These are phyloP conservation scores for Metschnikowia cerradonensis DNA, from an alignment of 805 yeast genomes.

Conservation along the genomic window DNA sequence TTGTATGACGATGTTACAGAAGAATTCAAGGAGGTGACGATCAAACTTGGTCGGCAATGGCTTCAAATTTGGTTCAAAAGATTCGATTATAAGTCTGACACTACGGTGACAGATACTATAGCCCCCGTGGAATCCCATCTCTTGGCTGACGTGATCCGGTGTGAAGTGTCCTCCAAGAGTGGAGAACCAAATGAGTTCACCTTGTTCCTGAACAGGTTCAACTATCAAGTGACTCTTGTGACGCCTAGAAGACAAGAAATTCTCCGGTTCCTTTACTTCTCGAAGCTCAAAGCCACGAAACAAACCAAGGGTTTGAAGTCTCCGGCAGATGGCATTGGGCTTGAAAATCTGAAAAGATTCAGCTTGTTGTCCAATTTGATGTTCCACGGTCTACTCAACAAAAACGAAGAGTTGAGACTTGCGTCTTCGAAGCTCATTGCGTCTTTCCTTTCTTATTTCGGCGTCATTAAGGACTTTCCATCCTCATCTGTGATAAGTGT, in stretches of 20 bases:
- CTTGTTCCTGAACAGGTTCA: constrained; percentile 24
- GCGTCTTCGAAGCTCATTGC: constrained; percentile 63
- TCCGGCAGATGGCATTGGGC: constrained; percentile 42
- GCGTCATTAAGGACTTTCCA: constrained; percentile 49
- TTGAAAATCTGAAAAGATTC: constrained; percentile 41
- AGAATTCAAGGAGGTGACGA: constrained; percentile 52
- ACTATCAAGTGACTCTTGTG: constrained; percentile 26
- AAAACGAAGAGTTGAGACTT: constrained; percentile 53
- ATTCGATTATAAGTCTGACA: constrained; percentile 15
- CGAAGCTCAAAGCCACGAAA: constrained; percentile 51
- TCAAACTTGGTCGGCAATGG: constrained; percentile 68
- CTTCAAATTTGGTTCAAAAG: constrained; percentile 45
- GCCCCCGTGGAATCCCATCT: constrained; percentile 33
- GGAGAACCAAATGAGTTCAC: constrained; percentile 31
- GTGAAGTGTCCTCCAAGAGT: constrained; percentile 30
- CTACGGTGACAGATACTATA: constrained; percentile 25
- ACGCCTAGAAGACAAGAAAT: constrained; percentile 50
- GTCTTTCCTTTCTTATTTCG: constrained; percentile 56
- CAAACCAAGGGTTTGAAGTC: constrained; percentile 20
- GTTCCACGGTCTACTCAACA: constrained; percentile 64
- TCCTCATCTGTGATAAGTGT: constrained; percentile 46
- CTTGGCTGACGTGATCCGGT: constrained; percentile 32
- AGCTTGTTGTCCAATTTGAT: constrained; percentile 62
- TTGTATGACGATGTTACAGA: constrained; percentile 15
- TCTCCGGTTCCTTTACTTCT: constrained; percentile 64